A percentile compares a stretch with the other conserved stretches of the same genome.
Conservation (phyloP, 2,329 filamentous ascomycete species). For the Achaetomium macrosporum region DNA sequence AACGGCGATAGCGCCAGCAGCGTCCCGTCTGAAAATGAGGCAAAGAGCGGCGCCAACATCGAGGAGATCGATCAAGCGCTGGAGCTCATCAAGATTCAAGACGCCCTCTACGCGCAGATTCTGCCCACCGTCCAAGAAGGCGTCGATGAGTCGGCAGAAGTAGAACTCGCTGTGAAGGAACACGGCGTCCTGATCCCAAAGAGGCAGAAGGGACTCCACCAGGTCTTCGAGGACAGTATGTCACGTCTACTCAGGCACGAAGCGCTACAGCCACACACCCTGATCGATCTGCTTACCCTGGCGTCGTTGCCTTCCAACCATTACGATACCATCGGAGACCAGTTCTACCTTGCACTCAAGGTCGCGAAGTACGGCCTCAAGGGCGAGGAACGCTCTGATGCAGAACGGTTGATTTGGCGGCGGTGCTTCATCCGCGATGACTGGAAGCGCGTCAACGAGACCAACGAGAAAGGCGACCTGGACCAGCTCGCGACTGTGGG, state of each 20-base stretch:
- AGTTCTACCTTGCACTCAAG: conserved; percentile 71
- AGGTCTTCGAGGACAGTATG: conserved; percentile 66
- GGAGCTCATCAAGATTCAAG: conserved; percentile 70
- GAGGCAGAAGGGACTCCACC: conserved; percentile 59
- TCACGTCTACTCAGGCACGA: conserved; percentile 64
- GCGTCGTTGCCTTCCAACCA: conserved; percentile 47
- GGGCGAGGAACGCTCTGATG: conserved; percentile 53
- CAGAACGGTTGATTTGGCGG: conserved; percentile 70
- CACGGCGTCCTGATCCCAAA: conserved; percentile 52
- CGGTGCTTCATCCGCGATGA: conserved; percentile 78
- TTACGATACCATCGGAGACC: conserved; percentile 51
- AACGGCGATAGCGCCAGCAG: conserved; percentile 22
- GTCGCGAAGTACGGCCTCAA: conserved; percentile 50
- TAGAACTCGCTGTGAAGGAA: conserved; percentile 67
- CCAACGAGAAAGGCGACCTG: conserved; percentile 64
- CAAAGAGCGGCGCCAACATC: conserved; percentile 35
- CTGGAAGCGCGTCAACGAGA: conserved; percentile 76
- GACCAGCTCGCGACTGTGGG: conserved; percentile 58
- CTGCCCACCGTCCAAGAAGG: conserved; percentile 61
- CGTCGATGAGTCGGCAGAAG: conserved; percentile 72
- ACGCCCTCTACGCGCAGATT: conserved; percentile 67
- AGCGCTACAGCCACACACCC: conserved; percentile 58
- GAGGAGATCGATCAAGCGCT: conserved; percentile 57
- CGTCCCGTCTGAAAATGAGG: conserved; percentile 23
- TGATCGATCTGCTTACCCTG: conserved; percentile 75